Evolutionary conservation across 2,329 filamentous ascomycete genomes (phyloP), one percentile per base, ranked within the genome.

Genomic region (Ceratocystis alfenasii): DNA sequence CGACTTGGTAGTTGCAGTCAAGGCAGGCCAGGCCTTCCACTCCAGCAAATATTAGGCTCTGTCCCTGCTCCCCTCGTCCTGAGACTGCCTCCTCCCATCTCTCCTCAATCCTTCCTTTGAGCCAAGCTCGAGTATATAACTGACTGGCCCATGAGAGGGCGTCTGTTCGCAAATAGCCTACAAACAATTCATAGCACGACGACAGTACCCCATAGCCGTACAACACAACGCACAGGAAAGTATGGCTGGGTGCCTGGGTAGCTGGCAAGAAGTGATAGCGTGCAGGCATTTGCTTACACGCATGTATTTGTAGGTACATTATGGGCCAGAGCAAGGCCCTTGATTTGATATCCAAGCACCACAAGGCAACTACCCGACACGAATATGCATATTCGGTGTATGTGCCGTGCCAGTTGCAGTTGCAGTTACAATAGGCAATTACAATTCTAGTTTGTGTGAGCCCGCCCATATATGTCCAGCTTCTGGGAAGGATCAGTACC

Each of bases 331-430:
- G 53, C 30, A 30, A 30, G 30, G 48, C 48, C 28, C 53, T n/a
- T 28, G 25, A 15, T 28, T 33, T 57, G 53, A 57, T 59, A 59
- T 33, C 53, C 25, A 59, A 33, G 53, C 53, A 59, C 28, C 28
- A n/a, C 53, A 10, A 30, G n/a, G 53, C 53, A 59, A 59, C 53
- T 59, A 59, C 53, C 53, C 53, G 25, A 33, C 48, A 30, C 28
- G 28, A 20, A 59, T 17, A 59, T 59, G 53, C 53, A 59, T 53
- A 53, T 53, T 22, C 48, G 20, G 12, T 15, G 5, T 25, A 53
- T 25, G 5, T 8, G 7, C 7, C 46, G 5, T 8, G 7, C 7
- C 46, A 50, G 17, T 20, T 30, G 10, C 50, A 55, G 50, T 55
- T 55, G 50, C 53, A 20, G 15, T 50, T 50, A 2, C 46, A 50